phyloP scores from a whole-genome alignment of 495 filamentous ascomycete species.

The Talaromyces ruber region DNA sequence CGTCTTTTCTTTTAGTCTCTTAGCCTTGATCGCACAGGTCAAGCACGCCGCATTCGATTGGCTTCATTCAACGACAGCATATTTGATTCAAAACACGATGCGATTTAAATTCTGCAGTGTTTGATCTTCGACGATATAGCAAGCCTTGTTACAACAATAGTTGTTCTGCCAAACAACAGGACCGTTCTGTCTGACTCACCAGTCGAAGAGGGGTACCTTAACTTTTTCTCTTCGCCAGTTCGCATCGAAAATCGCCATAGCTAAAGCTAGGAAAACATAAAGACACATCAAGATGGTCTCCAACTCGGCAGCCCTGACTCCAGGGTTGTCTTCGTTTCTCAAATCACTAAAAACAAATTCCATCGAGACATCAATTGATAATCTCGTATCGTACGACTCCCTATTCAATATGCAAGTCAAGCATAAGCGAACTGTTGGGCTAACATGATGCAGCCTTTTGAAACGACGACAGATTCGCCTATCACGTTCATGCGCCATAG shows the following conservation, averaged over 20 bases:
- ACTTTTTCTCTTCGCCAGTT: not conserved
- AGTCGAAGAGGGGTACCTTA: not conserved
- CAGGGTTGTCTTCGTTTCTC: slow-evolving; percentile 65
- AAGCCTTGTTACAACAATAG: not conserved
- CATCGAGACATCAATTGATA: slow-evolving; percentile 72
- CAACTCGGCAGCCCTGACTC: slow-evolving; percentile 43
- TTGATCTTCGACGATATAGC: not conserved
- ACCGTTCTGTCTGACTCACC: not conserved
- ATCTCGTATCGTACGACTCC: slow-evolving; percentile 62
- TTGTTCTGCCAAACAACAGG: not conserved
- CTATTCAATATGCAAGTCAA: not conserved
- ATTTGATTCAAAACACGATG: not conserved
- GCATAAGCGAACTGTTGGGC: not conserved
- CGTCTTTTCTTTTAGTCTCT: not conserved
- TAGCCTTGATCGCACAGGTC: not conserved
- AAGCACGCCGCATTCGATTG: not conserved
- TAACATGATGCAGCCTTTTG: slow-evolving; percentile 52
- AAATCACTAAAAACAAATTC: slow-evolving; percentile 64
- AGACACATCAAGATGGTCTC: slow-evolving; percentile 37
- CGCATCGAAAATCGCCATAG: not conserved
- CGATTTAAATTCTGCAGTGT: not conserved
- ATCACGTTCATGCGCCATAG: slow-evolving; percentile 79
- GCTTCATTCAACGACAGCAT: not conserved
- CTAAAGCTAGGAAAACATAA: not conserved
- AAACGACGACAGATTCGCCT: slow-evolving; percentile 84